A percentile compares a stretch with the other conserved stretches of the same genome.
phyloP scores from a whole-genome alignment of 2,329 filamentous ascomycete genomes.

The Fusarium duplospermum region DNA sequence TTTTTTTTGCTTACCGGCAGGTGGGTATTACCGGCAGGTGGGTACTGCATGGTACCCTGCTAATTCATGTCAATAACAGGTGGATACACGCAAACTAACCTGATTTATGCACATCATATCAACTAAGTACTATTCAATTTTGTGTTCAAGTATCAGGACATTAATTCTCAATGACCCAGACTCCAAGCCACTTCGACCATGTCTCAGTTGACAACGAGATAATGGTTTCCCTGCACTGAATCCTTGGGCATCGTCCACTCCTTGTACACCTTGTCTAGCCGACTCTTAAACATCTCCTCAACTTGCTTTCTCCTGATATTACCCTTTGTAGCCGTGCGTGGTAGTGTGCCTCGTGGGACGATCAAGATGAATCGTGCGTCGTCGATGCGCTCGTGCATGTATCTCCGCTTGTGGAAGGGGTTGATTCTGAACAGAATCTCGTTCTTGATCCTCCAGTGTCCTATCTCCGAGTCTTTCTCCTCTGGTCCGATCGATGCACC shows the following conservation, averaged over 20 bases:
- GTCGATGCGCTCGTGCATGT: constrained; percentile 34
- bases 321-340: constrained; percentile 31
- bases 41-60: too few species aligned
- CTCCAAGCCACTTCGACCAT: neutral
- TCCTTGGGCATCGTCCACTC: neutral
- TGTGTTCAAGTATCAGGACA: neutral
- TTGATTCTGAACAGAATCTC: constrained; percentile 29
- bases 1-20: too few species aligned
- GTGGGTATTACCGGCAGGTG: too few species aligned
- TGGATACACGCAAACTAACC: too few species aligned
- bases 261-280: constrained; percentile 5
- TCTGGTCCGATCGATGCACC: neutral
- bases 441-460: neutral
- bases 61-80: too few species aligned
- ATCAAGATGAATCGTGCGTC: constrained; percentile 30
- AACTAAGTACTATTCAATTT: neutral
- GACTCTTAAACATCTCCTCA: constrained; percentile 8
- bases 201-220: neutral
- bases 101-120: neutral
- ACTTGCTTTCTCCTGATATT: constrained; percentile 33
- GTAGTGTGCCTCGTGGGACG: constrained; percentile 20
- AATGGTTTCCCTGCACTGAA: neutral
- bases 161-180: neutral
- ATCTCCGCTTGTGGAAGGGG: constrained; percentile 36
- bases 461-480: neutral